Percentiles rank a stretch among this genome's conserved stretches.
Evolutionary conservation across 495 filamentous ascomycete species (phyloP).

Genomic region (Trichoderma virens): DNA sequence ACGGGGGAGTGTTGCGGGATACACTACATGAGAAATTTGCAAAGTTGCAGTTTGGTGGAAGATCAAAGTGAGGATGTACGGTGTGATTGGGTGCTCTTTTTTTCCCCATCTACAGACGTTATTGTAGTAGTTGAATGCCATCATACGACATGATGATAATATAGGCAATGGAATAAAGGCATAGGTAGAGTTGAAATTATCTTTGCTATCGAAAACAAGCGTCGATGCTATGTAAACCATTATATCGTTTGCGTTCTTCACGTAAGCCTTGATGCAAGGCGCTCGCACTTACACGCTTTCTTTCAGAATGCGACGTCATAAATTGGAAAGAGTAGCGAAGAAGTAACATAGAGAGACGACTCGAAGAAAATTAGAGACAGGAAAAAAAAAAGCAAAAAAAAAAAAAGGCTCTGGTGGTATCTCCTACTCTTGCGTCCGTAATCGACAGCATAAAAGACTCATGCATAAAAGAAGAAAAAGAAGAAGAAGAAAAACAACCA

Average conservation of each 20-base stretch:
- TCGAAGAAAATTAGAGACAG: background rate
- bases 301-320: no score
- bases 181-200: background rate
- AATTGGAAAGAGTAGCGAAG: background rate
- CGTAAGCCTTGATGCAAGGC: background rate
- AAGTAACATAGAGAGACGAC: background rate
- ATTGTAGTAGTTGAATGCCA: background rate
- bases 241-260: background rate
- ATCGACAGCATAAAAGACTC: background rate
- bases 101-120: background rate
- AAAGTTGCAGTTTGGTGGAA: conserved; percentile 39
- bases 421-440: conserved; percentile 7
- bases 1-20: conserved; percentile 42
- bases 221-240: background rate
- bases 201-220: background rate
- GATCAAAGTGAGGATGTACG: no score
- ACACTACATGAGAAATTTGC: conserved; percentile 47
- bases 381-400: background rate
- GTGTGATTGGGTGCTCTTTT: background rate
- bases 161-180: background rate
- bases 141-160: background rate
- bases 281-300: background rate
- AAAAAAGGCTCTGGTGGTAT: background rate
- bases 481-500: background rate
- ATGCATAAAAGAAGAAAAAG: background rate